Base-by-base conservation (phyloP, 768 basidiomycete genomes). In the Hortiboletus flavorubellus region DNA sequence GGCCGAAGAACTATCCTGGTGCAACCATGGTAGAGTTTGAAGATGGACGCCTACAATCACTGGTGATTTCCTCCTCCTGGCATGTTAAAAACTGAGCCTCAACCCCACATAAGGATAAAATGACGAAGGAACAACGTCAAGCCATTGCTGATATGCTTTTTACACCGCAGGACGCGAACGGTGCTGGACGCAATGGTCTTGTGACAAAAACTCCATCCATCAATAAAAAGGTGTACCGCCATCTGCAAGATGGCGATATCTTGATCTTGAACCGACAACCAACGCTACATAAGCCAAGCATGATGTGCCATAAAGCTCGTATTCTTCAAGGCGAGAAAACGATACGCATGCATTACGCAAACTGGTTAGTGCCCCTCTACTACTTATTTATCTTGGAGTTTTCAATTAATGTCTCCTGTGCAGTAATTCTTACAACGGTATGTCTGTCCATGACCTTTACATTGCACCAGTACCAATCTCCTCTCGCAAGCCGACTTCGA, bases 301-400 rank as follows among this genome's bases (percentile, higher is more conserved):
- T 99, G 96, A 99, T 99, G 97, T 88, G 87, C 8, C 97, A 99
- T 70, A 89, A 84, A 62, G 96, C 96, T 15, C 87, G 87, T 53
- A 89, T 98, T 18, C 71, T 99, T 58, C 82, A 86, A 58, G 97
- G 96, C 26, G 97, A 99, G 74, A 99, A 98, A 78, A 98, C 97
- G 0, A 98, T 99, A 68, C 84, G 97, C 14, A 95, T 99, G 95
- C 97, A 99, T 76, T 99, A 99, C 68, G 96, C 97, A 26, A 99
- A 99, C 67, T 99, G 96, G 94, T 96, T 55, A 49, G 85, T 76
- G 42, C 50, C 9, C 15, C 64, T 54, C 14, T 54, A 10, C 46
- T 21, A 21, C 46, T 18, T 44, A 26, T 26, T 26, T 26, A 26
- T 26, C 26, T 26, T 21, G 11, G 30, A 11, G 29, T 39, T 42